phyloP scores from a whole-genome alignment of 306 rosid species.

The Pterocarpus santalinus region DNA sequence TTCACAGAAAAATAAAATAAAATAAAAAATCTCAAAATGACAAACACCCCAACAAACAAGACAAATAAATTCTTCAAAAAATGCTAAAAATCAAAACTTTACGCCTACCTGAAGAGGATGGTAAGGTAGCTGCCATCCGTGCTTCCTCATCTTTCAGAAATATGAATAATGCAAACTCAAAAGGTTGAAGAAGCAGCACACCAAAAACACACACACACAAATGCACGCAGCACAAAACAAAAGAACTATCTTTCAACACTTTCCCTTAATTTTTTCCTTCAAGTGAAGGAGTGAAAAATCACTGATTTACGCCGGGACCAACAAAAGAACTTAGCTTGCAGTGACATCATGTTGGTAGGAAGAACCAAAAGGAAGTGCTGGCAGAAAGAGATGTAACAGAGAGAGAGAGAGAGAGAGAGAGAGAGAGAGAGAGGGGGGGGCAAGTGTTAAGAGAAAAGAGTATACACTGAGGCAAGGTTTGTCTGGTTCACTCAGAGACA shows the following conservation, averaged over 20 bases:
- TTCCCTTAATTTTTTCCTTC: constrained; percentile 50
- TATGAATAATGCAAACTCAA: constrained; percentile 42
- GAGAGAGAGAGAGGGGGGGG: constrained; percentile 40
- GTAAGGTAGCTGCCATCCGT: constrained; percentile 97
- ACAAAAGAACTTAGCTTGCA: constrained; percentile 36
- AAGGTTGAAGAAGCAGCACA: constrained; percentile 32
- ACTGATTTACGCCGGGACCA: constrained; percentile 52
- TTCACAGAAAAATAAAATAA: constrained; percentile 22
- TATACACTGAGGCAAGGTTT: constrained; percentile 55
- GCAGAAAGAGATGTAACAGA: constrained; percentile 59
- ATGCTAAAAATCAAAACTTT: constrained; percentile 37
- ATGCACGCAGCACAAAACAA: constrained; percentile 37
- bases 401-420: constrained; percentile 46
- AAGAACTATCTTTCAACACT: constrained; percentile 35
- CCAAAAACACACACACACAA: constrained; percentile 35
- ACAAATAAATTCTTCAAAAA: constrained; percentile 21
- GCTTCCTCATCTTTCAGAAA: constrained; percentile 80
- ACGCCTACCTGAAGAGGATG: constrained; percentile 92
- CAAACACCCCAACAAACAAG: constrained; percentile 17
- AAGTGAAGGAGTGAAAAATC: constrained; percentile 49
- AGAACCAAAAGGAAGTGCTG: constrained; percentile 47
- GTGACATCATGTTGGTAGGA: constrained; percentile 45
- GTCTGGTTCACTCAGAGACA: constrained; percentile 70
- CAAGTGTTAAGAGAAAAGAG: constrained; percentile 9
- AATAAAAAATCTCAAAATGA: constrained; percentile 18